Percentiles rank a stretch among this genome's conserved stretches.
phyloP scores from a whole-genome alignment of 2,329 filamentous ascomycete genomes.

The Colletotrichum shisoi region DNA sequence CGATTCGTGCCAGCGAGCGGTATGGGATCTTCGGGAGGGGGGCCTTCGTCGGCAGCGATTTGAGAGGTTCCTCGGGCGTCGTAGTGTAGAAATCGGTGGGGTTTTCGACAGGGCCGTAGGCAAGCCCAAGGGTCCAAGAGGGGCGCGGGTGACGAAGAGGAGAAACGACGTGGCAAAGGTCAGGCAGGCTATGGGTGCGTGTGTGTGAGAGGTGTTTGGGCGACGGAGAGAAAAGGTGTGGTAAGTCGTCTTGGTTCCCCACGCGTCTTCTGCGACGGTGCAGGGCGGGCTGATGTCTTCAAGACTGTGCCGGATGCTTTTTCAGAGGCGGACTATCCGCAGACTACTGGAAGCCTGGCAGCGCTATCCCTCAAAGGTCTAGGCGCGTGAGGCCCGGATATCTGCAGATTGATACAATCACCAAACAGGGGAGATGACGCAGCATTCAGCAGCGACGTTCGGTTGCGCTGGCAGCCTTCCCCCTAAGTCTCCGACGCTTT shows the following conservation, averaged over 20 bases:
- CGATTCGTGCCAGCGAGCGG: slow-evolving; percentile 5
- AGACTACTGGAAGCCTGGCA: slow-evolving; percentile 25
- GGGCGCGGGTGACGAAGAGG: slow-evolving; percentile 23
- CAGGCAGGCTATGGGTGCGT: slow-evolving; percentile 25
- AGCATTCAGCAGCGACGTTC: slow-evolving; percentile 12
- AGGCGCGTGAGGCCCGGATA: slow-evolving; percentile 27
- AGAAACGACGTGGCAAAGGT: slow-evolving; percentile 32
- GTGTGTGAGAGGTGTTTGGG: slow-evolving; percentile 6
- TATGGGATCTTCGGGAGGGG: slow-evolving; percentile 1
- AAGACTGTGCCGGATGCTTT: slow-evolving; percentile 24
- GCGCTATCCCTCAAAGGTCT: slow-evolving; percentile 35
- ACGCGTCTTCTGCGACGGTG: slow-evolving; percentile 21
- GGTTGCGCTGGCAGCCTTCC: slow-evolving; percentile 10
- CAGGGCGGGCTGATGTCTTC: slow-evolving; percentile 27
- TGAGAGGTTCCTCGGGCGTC: neutral
- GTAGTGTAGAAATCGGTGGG: slow-evolving; percentile 9
- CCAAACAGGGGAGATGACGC: slow-evolving; percentile 37
- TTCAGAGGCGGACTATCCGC: slow-evolving; percentile 32
- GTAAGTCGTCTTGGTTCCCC: slow-evolving; percentile 20
- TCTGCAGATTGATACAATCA: slow-evolving; percentile 23
- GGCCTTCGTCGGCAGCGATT: slow-evolving; percentile 6
- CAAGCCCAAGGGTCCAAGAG: slow-evolving; percentile 20
- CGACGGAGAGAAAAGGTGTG: slow-evolving; percentile 15
- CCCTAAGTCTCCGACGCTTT: slow-evolving; percentile 7
- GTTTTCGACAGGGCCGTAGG: slow-evolving; percentile 11